Evolutionary conservation across 805 yeast genomes (phyloP), one percentile per base, ranked within the genome.

Genomic region (Candida boidinii): DNA sequence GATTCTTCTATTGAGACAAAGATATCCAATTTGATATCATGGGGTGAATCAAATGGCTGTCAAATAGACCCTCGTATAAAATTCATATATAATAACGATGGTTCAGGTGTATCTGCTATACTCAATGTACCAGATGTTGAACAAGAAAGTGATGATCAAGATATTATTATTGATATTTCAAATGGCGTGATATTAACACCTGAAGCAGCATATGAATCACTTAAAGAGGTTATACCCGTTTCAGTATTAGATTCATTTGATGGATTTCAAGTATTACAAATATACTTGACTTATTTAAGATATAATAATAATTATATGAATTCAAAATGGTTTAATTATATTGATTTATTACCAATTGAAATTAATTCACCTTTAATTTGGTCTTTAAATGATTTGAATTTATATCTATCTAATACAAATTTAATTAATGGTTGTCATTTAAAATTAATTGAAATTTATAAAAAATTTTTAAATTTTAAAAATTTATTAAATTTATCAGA

Each of bases 341-440:
- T 77, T 23, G 48, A 61, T 13, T 40, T 60, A 4, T 51, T 78
- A 10, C 82, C 85, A 1, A 25, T 5, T 51, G 49, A 17, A 55
- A 44, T 77, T 23, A 63, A 66, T 14, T 67, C 80, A 8, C 94
- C 95, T 1, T 64, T 76, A 28, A 68, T 73, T 35, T 84, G 82
- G 78, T 54, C 58, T 31, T 52, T 64, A 0, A 56, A 57, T 2
- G 81, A 79, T 24, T 55, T 73, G 35, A 47, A 50, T 6, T 48
- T 64, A 29, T n/a, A n/a, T n/a, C 51, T 81, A 9, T 56, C 58
- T 23, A 87, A 84, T 0, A 79, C 88, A 2, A 84, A 81, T 48
- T 53, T 80, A 23, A 69, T 65, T 23, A 56, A 63, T 32, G 70
- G 76, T 1, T 56, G 76, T 14, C 61, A 62, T 18, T 58, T 56